Conservation (phyloP, 805 yeast species). For the Metschnikowia kofuensis region DNA sequence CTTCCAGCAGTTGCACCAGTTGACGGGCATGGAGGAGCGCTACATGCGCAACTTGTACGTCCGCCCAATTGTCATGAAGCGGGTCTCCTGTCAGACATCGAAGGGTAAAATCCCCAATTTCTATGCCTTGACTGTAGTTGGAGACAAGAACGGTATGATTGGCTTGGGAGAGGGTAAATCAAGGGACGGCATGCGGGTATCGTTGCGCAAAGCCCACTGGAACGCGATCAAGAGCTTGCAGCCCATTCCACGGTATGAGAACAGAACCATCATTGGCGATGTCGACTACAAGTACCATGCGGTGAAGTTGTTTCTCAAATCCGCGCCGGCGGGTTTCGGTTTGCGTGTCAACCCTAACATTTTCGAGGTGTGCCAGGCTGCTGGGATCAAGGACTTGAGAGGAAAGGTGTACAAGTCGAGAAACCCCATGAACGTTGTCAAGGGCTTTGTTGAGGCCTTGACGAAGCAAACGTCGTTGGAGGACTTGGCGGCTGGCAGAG, state of each 20-base stretch:
- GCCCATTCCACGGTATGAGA: conserved; percentile 81
- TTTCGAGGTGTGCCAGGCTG: conserved; percentile 86
- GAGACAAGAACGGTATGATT: conserved; percentile 89
- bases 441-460: conserved; percentile 85
- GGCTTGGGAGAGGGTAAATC: conserved; percentile 96
- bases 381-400: conserved; percentile 89
- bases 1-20: conserved; percentile 53
- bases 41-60: conserved; percentile 61
- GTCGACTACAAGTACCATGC: conserved; percentile 84
- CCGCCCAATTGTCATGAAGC: conserved; percentile 68
- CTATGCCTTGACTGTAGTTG: conserved; percentile 84
- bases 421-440: conserved; percentile 91
- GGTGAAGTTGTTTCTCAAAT: conserved; percentile 72
- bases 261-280: conserved; percentile 86
- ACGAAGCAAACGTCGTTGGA: conserved; percentile 76
- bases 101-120: conserved; percentile 85
- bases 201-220: conserved; percentile 85
- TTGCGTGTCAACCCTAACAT: conserved; percentile 86
- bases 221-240: conserved; percentile 84
- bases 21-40: conserved; percentile 63
- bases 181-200: conserved; percentile 67
- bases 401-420: conserved; percentile 91
- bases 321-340: conserved; percentile 93
- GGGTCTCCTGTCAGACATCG: conserved; percentile 87
- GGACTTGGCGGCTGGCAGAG: conserved; percentile 87